Evolutionary conservation across 1,284 basidiomycete genomes (phyloP).

Genomic region (Ustilago bromivora): DNA sequence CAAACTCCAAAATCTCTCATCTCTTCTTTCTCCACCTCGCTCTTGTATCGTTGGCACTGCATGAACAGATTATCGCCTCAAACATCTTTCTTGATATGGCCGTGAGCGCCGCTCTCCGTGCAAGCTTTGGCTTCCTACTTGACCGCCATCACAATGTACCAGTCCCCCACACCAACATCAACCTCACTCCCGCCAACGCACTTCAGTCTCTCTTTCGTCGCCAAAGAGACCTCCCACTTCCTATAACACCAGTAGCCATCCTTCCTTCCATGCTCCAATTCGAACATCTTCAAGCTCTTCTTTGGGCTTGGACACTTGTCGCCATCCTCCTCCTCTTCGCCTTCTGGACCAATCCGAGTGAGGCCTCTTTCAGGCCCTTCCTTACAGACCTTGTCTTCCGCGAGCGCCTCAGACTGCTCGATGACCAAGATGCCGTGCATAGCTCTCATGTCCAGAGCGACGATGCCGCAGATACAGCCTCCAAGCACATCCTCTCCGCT

Average conservation of each 20-base stretch:
- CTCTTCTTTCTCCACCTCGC: background rate
- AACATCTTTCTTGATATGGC: slow-evolving; percentile 31
- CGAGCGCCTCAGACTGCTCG: slow-evolving; percentile 85
- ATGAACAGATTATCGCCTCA: slow-evolving; percentile 13
- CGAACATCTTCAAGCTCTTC: slow-evolving; percentile 46
- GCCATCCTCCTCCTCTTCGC: slow-evolving; percentile 72
- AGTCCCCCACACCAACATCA: slow-evolving; percentile 16
- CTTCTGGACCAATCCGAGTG: slow-evolving; percentile 91
- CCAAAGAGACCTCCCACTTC: slow-evolving; percentile 34
- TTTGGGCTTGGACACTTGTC: slow-evolving; percentile 54
- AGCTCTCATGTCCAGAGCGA: slow-evolving; percentile 5
- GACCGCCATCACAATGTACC: slow-evolving; percentile 30
- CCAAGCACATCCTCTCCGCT: background rate
- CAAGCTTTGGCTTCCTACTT: slow-evolving; percentile 43
- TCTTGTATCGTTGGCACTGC: slow-evolving; percentile 10
- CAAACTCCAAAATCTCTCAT: background rate
- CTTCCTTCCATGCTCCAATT: slow-evolving; percentile 39
- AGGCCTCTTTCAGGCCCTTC: slow-evolving; percentile 89
- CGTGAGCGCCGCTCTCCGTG: slow-evolving; percentile 40
- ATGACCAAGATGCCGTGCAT: slow-evolving; percentile 36
- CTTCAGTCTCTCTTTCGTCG: slow-evolving; percentile 42
- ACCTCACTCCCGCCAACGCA: slow-evolving; percentile 39
- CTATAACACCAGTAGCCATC: slow-evolving; percentile 39
- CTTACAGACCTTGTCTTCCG: slow-evolving; percentile 95
- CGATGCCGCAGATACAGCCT: background rate